phyloP scores from a whole-genome alignment of 2,329 filamentous ascomycete species.

The Scedosporium boydii region DNA sequence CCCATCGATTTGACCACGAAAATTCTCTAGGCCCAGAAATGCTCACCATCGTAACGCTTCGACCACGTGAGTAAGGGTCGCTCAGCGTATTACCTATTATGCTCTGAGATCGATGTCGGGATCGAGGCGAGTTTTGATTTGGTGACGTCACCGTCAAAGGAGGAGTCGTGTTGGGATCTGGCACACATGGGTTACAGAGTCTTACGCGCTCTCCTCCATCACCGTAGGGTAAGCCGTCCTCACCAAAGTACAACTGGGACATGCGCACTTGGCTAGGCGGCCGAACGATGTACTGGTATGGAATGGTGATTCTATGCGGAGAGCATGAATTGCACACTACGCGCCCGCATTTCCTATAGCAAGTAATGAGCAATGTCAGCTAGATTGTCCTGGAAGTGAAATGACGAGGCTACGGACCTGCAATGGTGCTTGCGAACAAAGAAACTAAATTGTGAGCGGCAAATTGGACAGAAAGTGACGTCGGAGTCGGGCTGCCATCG shows the following conservation, averaged over 20 bases:
- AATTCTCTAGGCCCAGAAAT: background rate
- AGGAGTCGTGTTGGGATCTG: constrained; percentile 50
- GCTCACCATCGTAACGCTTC: constrained; percentile 44
- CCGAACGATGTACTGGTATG: constrained; percentile 83
- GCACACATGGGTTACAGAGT: constrained; percentile 53
- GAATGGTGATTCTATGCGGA: constrained; percentile 90
- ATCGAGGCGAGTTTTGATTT: constrained; percentile 22
- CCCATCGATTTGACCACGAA: no score
- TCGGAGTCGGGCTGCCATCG: constrained; percentile 85
- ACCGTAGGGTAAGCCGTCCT: background rate
- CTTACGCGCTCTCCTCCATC: constrained; percentile 47
- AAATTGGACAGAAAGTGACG: constrained; percentile 77
- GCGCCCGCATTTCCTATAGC: constrained; percentile 70
- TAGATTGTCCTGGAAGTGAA: background rate
- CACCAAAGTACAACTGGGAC: constrained; percentile 1
- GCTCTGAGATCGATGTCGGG: constrained; percentile 37
- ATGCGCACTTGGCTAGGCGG: constrained; percentile 39
- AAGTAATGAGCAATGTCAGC: no score
- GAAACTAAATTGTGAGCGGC: constrained; percentile 67
- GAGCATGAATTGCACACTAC: constrained; percentile 88
- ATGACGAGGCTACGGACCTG: constrained; percentile 41
- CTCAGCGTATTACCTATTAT: constrained; percentile 19
- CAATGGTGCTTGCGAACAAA: constrained; percentile 91
- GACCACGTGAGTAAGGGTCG: constrained; percentile 18
- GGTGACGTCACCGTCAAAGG: constrained; percentile 33